phyloP scores from a whole-genome alignment of 495 filamentous ascomycete species.

The Xylaria acuta region DNA sequence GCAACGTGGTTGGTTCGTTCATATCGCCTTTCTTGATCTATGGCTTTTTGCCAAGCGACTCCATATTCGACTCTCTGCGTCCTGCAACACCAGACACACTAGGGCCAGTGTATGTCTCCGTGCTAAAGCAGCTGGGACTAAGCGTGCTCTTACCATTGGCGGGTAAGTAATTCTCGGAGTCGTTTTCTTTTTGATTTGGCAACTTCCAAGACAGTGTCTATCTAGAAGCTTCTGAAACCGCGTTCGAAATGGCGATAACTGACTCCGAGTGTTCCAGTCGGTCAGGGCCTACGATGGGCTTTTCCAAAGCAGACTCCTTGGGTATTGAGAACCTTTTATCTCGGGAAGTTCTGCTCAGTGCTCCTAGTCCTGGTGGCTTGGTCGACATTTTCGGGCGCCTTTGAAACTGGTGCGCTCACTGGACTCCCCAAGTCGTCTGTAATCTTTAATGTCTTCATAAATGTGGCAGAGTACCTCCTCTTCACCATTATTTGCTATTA shows the following conservation, averaged over 20 bases:
- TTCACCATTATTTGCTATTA: slow-evolving; percentile 58
- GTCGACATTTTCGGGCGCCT: slow-evolving; percentile 62
- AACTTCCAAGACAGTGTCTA: too few species aligned
- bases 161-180: background rate
- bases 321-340: slow-evolving; percentile 51
- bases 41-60: slow-evolving; percentile 50
- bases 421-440: slow-evolving; percentile 53
- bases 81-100: slow-evolving; percentile 51
- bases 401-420: slow-evolving; percentile 59
- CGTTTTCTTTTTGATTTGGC: too few species aligned
- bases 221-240: too few species aligned
- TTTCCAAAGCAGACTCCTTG: slow-evolving; percentile 50
- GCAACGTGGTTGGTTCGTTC: slow-evolving; percentile 61
- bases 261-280: slow-evolving; percentile 34
- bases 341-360: slow-evolving; percentile 53
- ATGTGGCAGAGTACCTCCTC: slow-evolving; percentile 58
- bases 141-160: slow-evolving; percentile 57
- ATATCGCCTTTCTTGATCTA: slow-evolving; percentile 60
- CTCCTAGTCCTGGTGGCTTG: slow-evolving; percentile 59
- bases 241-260: too few species aligned
- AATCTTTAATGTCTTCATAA: slow-evolving; percentile 59
- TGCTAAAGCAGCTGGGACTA: slow-evolving; percentile 59
- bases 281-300: slow-evolving; percentile 56
- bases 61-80: slow-evolving; percentile 54
- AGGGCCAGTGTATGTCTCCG: slow-evolving; percentile 57